Evolutionary conservation across 1,139 yeast species (phyloP).

Genomic region (Saccharomyces pastorianus): DNA sequence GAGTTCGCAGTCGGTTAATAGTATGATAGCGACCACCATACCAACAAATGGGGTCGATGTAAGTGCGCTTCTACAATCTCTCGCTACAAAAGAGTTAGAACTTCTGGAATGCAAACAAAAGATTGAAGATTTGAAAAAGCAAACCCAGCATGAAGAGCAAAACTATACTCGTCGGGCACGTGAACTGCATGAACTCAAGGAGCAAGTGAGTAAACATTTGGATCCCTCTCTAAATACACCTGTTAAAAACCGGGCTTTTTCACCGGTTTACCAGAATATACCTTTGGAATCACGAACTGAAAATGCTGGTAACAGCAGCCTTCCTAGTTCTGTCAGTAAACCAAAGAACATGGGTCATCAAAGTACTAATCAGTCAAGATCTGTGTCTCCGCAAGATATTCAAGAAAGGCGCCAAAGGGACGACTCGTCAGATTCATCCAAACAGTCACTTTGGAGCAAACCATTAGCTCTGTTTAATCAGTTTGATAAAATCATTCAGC

Average conservation of each 20-base stretch:
- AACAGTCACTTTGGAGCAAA: constrained; percentile 37
- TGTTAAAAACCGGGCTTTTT: not conserved
- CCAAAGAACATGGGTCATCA: not conserved
- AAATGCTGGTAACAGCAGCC: not conserved
- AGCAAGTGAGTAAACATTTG: constrained; percentile 17
- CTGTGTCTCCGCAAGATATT: constrained; percentile 2
- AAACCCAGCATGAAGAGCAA: constrained; percentile 21
- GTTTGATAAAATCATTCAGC: constrained; percentile 58
- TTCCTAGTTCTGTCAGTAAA: not conserved
- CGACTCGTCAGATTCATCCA: constrained; percentile 9
- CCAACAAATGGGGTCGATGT: constrained; percentile 10
- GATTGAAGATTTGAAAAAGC: constrained; percentile 28
- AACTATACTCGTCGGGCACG: constrained; percentile 16
- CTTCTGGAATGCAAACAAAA: constrained; percentile 28
- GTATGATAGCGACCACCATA: not conserved
- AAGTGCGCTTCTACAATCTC: constrained; percentile 16
- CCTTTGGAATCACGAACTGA: not conserved
- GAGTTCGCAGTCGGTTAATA: constrained; percentile 3
- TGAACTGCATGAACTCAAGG: constrained; percentile 25
- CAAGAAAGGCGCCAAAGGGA: constrained; percentile 5
- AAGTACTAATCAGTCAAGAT: not conserved
- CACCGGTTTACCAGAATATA: constrained; percentile 1
- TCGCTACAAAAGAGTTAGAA: constrained; percentile 31
- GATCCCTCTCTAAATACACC: not conserved
- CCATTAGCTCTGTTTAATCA: constrained; percentile 60